phyloP scores from a whole-genome alignment of 805 yeast species.

The Candida alai region DNA sequence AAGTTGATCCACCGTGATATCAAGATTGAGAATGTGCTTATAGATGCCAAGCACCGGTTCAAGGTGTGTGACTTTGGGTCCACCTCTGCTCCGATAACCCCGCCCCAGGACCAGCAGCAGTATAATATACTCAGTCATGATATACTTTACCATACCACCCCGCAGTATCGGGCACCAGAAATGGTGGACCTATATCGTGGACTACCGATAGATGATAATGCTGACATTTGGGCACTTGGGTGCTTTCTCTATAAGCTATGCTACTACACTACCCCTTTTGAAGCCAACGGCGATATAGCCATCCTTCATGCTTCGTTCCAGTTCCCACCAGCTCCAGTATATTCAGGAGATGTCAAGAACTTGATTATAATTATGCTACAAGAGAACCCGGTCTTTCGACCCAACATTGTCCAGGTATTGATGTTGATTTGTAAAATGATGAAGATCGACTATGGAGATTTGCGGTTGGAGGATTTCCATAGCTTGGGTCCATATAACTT shows the following conservation, averaged over 20 bases:
- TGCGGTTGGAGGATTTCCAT: conserved; percentile 42
- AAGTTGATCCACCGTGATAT: conserved; percentile 87
- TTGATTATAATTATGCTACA: conserved; percentile 76
- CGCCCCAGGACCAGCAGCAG: conserved; percentile 73
- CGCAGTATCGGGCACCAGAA: conserved; percentile 93
- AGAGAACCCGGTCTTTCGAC: conserved; percentile 78
- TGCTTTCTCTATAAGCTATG: conserved; percentile 85
- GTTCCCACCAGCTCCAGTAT: conserved; percentile 68
- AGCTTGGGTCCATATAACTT: conserved; percentile 53
- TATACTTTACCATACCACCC: conserved; percentile 86
- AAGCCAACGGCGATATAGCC: conserved; percentile 80
- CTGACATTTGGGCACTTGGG: conserved; percentile 97
- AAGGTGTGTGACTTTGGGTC: conserved; percentile 95
- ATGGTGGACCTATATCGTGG: conserved; percentile 88
- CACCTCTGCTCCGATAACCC: conserved; percentile 60
- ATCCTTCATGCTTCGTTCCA: conserved; percentile 79
- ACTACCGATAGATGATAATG: conserved; percentile 82
- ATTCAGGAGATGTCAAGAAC: conserved; percentile 67
- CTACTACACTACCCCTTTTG: conserved; percentile 94
- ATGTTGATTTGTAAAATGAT: conserved; percentile 57
- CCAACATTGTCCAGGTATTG: conserved; percentile 81
- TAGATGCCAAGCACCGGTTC: conserved; percentile 64
- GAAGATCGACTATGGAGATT: conserved; percentile 23
- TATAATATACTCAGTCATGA: conserved; percentile 78
- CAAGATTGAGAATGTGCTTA: conserved; percentile 89